A percentile compares a stretch with the other conserved stretches of the same genome.
Conservation (phyloP, 306 rosid species). For the Abrus pulchellus region DNA sequence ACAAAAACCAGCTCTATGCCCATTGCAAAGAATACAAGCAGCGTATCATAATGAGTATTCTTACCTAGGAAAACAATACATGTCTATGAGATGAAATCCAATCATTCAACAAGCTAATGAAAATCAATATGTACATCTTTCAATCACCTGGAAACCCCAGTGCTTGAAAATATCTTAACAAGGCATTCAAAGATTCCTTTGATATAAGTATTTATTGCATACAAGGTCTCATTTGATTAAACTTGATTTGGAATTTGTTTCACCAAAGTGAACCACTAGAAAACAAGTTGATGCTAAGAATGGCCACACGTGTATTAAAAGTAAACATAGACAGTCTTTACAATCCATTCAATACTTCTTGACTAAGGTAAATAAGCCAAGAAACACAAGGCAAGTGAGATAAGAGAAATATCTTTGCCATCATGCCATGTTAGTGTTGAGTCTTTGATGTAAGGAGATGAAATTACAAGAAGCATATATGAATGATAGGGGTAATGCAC, state of each 20-base stretch:
- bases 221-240: background rate
- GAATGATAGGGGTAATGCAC: conserved; percentile 1
- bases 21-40: conserved; percentile 25
- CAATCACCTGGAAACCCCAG: background rate
- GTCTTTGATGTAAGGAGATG: background rate
- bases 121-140: conserved; percentile 14
- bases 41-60: background rate
- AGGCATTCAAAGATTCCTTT: background rate
- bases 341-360: background rate
- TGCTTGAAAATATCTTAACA: conserved; percentile 16
- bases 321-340: background rate
- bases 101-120: background rate
- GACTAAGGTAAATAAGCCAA: background rate
- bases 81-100: conserved; percentile 15
- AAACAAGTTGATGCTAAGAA: conserved; percentile 15
- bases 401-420: background rate
- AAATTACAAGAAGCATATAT: background rate
- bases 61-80: background rate
- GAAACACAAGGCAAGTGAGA: conserved; percentile 1
- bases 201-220: conserved; percentile 6
- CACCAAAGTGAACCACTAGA: background rate
- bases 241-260: background rate
- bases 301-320: background rate
- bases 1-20: background rate
- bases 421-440: background rate